A percentile compares a stretch with the other conserved stretches of the same genome.
Conservation (phyloP, 1,284 basidiomycete genomes). For the Anthracocystis setariae region DNA sequence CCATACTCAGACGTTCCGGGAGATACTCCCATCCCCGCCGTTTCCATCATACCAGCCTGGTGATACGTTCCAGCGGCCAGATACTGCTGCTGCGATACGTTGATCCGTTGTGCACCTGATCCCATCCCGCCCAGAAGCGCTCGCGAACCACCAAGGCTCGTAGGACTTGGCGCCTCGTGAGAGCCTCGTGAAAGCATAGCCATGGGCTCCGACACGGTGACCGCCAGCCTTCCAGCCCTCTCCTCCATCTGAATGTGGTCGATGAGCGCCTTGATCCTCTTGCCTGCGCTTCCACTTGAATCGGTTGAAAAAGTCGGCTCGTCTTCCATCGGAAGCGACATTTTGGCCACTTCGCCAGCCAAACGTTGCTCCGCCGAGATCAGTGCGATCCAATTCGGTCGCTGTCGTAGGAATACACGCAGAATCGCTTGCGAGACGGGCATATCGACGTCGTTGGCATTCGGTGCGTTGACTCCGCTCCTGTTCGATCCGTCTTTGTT, state of each 20-base stretch:
- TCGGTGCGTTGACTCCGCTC: slow-evolving; percentile 1
- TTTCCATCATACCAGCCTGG: slow-evolving; percentile 2
- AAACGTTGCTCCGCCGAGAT: slow-evolving; percentile 40
- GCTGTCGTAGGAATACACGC: slow-evolving; percentile 25
- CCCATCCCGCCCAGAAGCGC: neutral
- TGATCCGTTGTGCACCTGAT: neutral
- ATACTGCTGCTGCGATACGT: slow-evolving; percentile 1
- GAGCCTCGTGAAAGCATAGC: neutral
- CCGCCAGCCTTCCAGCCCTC: slow-evolving; percentile 11
- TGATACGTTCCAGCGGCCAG: neutral
- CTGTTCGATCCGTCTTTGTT: neutral
- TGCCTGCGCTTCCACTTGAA: neutral
- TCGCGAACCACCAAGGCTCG: neutral
- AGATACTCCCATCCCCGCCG: slow-evolving; percentile 5
- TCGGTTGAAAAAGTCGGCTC: neutral
- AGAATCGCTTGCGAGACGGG: slow-evolving; percentile 21
- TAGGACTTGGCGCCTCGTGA: neutral
- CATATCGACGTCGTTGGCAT: slow-evolving; percentile 14
- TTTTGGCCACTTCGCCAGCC: slow-evolving; percentile 25
- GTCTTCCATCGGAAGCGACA: slow-evolving; percentile 10
- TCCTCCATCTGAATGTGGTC: slow-evolving; percentile 25
- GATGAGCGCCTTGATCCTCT: slow-evolving; percentile 23
- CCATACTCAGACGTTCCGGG: slow-evolving; percentile 19
- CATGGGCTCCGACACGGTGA: slow-evolving; percentile 1
- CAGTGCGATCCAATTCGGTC: slow-evolving; percentile 29